Conservation (phyloP, 305 asterid genomes). For the Ilex paraguariensis region DNA sequence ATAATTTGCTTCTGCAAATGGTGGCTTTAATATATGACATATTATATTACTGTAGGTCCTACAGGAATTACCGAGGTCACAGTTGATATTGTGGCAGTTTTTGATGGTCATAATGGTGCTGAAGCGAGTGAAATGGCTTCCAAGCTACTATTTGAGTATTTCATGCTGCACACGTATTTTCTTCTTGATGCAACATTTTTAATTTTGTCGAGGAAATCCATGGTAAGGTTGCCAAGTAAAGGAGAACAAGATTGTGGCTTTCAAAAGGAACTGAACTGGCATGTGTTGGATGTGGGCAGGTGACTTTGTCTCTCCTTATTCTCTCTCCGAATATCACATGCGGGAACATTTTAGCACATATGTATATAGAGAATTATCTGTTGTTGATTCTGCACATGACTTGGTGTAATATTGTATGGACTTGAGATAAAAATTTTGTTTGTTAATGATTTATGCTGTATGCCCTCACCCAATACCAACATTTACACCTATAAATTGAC, state of each 20-base stretch:
- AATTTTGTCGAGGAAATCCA: slow-evolving; percentile 44
- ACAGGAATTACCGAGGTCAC: slow-evolving; percentile 62
- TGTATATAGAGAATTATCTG: no score
- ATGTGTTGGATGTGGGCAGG: slow-evolving; percentile 66
- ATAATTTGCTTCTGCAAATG: neutral
- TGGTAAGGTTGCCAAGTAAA: slow-evolving; percentile 48
- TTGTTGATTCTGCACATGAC: no score
- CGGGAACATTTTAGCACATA: no score
- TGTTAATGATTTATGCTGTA: no score
- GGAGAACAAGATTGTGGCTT: slow-evolving; percentile 36
- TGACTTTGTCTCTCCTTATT: slow-evolving; percentile 16
- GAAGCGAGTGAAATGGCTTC: slow-evolving; percentile 98
- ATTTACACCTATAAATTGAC: no score
- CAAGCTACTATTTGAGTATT: slow-evolving; percentile 67
- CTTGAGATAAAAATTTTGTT: no score
- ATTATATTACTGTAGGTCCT: slow-evolving; percentile 41
- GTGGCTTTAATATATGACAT: neutral
- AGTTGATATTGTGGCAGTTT: slow-evolving; percentile 84
- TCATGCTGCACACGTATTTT: slow-evolving; percentile 80
- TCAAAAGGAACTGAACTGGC: slow-evolving; percentile 36
- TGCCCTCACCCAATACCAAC: no score
- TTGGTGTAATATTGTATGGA: no score
- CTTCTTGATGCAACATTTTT: slow-evolving; percentile 82
- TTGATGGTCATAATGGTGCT: slow-evolving; percentile 95
- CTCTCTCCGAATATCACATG: slow-evolving; percentile 1